phyloP scores from a whole-genome alignment of 139 green algal genomes.

The Raphidocelis subcapitata region DNA sequence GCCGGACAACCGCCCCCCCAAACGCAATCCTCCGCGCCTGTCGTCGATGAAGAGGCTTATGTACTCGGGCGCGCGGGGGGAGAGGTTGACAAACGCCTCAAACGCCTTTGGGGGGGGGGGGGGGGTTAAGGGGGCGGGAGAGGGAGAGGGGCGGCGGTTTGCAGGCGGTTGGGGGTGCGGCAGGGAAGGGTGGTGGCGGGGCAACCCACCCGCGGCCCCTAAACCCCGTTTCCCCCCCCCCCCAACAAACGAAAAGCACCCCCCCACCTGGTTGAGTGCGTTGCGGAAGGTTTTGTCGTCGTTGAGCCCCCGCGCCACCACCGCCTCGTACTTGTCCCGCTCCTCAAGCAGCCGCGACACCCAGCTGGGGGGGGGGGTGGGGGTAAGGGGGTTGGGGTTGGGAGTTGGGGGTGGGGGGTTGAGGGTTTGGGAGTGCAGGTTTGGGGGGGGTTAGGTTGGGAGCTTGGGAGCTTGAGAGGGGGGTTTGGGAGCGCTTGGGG shows the following conservation, averaged over 20 bases:
- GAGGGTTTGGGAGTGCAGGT: too few species aligned
- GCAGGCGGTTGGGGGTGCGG: not conserved
- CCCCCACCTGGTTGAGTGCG: slow-evolving; percentile 70
- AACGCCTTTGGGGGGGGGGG: slow-evolving; percentile 56
- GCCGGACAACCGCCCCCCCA: too few species aligned
- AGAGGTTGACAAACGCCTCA: slow-evolving; percentile 96
- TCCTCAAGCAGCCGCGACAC: slow-evolving; percentile 84
- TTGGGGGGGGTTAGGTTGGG: too few species aligned
- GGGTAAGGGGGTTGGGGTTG: too few species aligned
- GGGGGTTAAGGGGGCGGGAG: not conserved
- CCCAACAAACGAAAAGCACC: not conserved
- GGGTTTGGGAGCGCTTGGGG: too few species aligned
- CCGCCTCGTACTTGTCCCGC: slow-evolving; percentile 89
- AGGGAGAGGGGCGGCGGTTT: not conserved
- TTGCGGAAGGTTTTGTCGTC: slow-evolving; percentile 92
- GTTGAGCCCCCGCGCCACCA: slow-evolving; percentile 73
- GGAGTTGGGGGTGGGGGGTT: too few species aligned
- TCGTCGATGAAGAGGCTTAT: slow-evolving; percentile 98
- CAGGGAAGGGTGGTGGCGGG: not conserved
- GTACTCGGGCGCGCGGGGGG: slow-evolving; percentile 88
- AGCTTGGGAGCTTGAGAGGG: too few species aligned
- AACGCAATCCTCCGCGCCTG: too few species aligned
- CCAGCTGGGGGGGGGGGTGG: not conserved
- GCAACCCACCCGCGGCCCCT: too few species aligned
- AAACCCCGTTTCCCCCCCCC: too few species aligned